Evolutionary conservation across 495 filamentous ascomycete species (phyloP).

Genomic region (Chaetomium fimeti): DNA sequence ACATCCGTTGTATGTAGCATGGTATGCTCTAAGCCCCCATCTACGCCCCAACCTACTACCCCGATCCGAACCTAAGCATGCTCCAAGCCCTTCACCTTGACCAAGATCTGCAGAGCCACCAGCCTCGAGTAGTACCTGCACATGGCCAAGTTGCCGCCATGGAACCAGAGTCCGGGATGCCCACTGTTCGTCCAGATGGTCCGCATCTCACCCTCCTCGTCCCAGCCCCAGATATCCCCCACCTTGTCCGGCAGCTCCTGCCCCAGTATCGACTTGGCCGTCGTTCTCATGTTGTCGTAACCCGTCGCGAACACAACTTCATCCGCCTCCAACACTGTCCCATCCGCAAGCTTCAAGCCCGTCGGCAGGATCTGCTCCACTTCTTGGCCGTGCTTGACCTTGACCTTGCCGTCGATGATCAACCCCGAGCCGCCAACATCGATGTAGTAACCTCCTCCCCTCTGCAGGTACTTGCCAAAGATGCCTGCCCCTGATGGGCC

Average conservation of each 20-base stretch:
- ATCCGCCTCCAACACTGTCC: slow-evolving; percentile 66
- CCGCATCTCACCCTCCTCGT: slow-evolving; percentile 72
- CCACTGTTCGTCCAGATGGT: slow-evolving; percentile 70
- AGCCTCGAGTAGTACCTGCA: slow-evolving; percentile 69
- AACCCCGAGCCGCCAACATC: slow-evolving; percentile 74
- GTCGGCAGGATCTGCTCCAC: slow-evolving; percentile 58
- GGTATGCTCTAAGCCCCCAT: background rate
- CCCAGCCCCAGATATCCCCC: slow-evolving; percentile 72
- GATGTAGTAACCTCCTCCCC: slow-evolving; percentile 78
- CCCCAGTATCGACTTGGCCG: slow-evolving; percentile 63
- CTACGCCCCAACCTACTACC: background rate
- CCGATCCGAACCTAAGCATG: background rate
- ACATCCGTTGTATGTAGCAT: background rate
- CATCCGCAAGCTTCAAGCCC: slow-evolving; percentile 67
- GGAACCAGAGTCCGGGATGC: slow-evolving; percentile 79
- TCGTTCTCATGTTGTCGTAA: slow-evolving; percentile 74
- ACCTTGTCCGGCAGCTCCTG: slow-evolving; percentile 65
- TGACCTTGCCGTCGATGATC: slow-evolving; percentile 73
- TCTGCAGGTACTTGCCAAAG: slow-evolving; percentile 71
- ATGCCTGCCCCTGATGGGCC: slow-evolving; percentile 67
- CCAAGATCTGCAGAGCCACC: slow-evolving; percentile 76
- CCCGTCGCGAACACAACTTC: slow-evolving; percentile 83
- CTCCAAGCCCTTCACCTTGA: slow-evolving; percentile 53
- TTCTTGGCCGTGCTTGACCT: slow-evolving; percentile 68
- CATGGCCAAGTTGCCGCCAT: slow-evolving; percentile 76